phyloP scores from a whole-genome alignment of 139 green algal genomes.

The Tetradesmus lagerheimii region DNA sequence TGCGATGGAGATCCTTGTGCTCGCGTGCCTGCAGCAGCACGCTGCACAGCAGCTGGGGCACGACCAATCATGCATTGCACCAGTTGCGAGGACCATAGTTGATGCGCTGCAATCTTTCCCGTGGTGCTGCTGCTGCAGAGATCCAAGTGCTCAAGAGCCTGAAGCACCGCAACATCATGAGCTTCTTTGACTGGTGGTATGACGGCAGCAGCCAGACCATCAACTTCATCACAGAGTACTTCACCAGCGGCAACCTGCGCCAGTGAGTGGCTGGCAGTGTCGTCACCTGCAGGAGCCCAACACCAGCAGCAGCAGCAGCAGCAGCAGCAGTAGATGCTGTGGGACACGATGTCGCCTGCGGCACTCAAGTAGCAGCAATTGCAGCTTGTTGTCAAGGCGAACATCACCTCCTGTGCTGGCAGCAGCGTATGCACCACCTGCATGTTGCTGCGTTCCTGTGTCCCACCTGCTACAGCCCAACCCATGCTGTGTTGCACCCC shows the following conservation, averaged over 20 bases:
- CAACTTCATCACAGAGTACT: slow-evolving; percentile 66
- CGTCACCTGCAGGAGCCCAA: background rate
- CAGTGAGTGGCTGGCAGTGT: slow-evolving; percentile 45
- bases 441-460: background rate
- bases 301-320: background rate
- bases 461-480: background rate
- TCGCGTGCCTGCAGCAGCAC: no score
- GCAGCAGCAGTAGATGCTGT: background rate
- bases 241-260: slow-evolving; percentile 51
- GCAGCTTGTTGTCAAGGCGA: background rate
- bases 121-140: slow-evolving; percentile 24
- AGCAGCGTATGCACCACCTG: background rate
- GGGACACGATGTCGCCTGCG: background rate
- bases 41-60: no score
- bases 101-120: background rate
- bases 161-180: slow-evolving; percentile 62
- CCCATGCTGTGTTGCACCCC: background rate
- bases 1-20: no score
- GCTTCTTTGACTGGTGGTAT: slow-evolving; percentile 57
- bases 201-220: slow-evolving; percentile 46
- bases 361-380: background rate
- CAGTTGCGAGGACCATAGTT: no score
- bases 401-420: background rate
- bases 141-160: slow-evolving; percentile 53
- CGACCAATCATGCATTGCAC: no score